Evolutionary conservation across 2,329 filamentous ascomycete species (phyloP).

Genomic region (Aspergillus piperis): DNA sequence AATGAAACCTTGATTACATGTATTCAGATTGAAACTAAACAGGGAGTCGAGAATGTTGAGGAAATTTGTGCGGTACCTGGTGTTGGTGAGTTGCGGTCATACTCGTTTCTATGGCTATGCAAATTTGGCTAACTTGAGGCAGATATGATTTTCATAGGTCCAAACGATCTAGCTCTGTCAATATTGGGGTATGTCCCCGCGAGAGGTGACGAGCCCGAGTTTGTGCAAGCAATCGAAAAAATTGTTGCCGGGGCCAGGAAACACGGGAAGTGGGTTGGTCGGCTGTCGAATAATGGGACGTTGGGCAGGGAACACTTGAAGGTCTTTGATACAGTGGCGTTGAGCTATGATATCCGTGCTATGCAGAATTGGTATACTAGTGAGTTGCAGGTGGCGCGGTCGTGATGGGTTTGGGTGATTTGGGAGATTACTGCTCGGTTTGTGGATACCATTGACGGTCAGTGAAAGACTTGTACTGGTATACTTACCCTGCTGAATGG

Average conservation of each 20-base stretch:
- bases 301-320: constrained; percentile 40
- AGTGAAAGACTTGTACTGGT: no score
- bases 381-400: not conserved
- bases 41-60: constrained; percentile 44
- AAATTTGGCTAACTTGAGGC: not conserved
- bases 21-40: constrained; percentile 44
- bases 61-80: constrained; percentile 42
- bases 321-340: constrained; percentile 48
- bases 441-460: not conserved
- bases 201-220: not conserved
- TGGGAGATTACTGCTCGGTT: no score
- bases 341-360: constrained; percentile 49
- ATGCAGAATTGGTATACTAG: constrained; percentile 53
- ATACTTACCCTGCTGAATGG: no score
- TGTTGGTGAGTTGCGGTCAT: constrained; percentile 26
- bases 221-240: not conserved
- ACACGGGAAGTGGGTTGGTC: not conserved
- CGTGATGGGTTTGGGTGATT: not conserved
- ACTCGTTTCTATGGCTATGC: not conserved
- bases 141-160: not conserved
- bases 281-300: not conserved
- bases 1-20: constrained; percentile 37
- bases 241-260: not conserved
- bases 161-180: not conserved
- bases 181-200: not conserved